Evolutionary conservation across 2,329 filamentous ascomycete genomes (phyloP).

Genomic region (Elsinoe fawcettii): DNA sequence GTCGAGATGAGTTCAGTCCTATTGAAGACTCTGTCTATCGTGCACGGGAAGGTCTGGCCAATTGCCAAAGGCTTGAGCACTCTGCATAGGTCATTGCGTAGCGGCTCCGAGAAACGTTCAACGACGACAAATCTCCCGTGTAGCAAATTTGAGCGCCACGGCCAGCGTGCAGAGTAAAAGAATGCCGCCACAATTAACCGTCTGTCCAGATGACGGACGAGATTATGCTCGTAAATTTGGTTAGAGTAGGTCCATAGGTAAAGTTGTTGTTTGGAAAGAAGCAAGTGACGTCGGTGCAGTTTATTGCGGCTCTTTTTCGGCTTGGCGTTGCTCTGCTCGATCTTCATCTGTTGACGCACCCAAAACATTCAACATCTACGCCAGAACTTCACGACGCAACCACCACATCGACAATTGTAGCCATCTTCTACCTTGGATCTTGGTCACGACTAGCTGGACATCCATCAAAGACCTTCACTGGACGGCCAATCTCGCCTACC

Average conservation of each 20-base stretch:
- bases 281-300: conserved; percentile 3
- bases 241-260: neutral
- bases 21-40: neutral
- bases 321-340: neutral
- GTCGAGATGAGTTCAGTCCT: neutral
- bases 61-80: neutral
- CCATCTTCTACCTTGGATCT: too few species aligned
- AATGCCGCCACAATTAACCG: neutral
- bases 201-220: neutral
- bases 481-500: neutral
- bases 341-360: neutral
- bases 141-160: neutral
- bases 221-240: neutral
- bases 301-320: neutral
- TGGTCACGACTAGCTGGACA: neutral
- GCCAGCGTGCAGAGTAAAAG: neutral
- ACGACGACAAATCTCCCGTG: conserved; percentile 9
- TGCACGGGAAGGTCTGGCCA: neutral
- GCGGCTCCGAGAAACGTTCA: conserved; percentile 6
- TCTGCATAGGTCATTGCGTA: neutral
- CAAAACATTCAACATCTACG: neutral
- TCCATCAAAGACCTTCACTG: neutral
- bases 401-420: neutral
- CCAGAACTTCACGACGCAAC: neutral
- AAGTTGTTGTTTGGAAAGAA: neutral